phyloP scores from a whole-genome alignment of 148 eudicot species.

The Heliamphora exappendiculata region DNA sequence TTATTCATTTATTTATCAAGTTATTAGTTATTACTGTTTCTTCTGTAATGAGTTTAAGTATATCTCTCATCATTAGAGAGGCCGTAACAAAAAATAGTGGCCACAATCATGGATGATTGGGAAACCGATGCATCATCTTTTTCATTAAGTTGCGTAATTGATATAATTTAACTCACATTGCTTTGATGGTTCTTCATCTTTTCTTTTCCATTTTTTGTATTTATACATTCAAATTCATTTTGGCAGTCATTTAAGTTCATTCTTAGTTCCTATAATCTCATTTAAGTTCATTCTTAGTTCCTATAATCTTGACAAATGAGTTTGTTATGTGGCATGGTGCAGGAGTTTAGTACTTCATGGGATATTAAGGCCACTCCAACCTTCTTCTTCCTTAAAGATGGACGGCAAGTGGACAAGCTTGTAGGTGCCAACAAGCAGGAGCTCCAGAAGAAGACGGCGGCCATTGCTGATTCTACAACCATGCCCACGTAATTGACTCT shows the following conservation, averaged over 20 bases:
- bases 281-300: not conserved
- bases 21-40: not conserved
- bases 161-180: too few relatives aligned
- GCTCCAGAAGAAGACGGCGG: conserved; percentile 43
- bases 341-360: conserved; percentile 71
- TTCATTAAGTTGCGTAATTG: not conserved
- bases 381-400: conserved; percentile 59
- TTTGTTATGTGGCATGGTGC: conserved; percentile 9
- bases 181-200: too few relatives aligned
- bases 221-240: not conserved
- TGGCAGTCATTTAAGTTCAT: not conserved
- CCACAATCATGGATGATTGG: not conserved
- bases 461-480: conserved; percentile 28
- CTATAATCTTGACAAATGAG: not conserved
- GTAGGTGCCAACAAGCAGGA: conserved; percentile 64
- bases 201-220: not conserved
- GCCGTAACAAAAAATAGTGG: not conserved
- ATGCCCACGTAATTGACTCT: not conserved
- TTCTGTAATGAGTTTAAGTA: not conserved
- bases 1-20: not conserved
- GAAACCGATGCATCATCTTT: not conserved
- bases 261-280: too few relatives aligned
- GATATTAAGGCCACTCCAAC: conserved; percentile 82
- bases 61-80: not conserved
- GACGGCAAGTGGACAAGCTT: conserved; percentile 55